Conservation (phyloP, 1,139 yeast species). For the Magnusiomyces tetraspermus region DNA sequence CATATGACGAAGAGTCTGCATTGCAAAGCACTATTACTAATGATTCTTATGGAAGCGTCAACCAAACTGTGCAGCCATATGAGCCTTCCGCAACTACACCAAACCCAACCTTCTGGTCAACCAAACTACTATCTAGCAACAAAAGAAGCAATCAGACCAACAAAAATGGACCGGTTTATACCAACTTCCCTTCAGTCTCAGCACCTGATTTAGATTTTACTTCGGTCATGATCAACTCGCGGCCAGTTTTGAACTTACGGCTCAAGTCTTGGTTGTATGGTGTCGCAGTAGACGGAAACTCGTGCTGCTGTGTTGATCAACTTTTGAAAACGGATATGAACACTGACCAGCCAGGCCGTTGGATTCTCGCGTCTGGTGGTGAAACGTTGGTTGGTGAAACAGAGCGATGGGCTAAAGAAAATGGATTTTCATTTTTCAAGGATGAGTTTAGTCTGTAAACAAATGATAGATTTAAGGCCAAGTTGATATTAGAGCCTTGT, state of each 20-base stretch:
- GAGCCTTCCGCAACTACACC: neutral
- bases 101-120: no score
- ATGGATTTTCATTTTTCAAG: conserved; percentile 76
- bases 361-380: conserved; percentile 92
- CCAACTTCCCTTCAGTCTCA: conserved; percentile 5
- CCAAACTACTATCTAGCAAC: no score
- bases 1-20: neutral
- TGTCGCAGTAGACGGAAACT: conserved; percentile 25
- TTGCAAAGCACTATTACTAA: neutral
- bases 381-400: conserved; percentile 66
- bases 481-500: no score
- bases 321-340: conserved; percentile 25
- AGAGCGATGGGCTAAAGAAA: conserved; percentile 70
- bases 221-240: conserved; percentile 26
- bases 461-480: no score
- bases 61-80: neutral
- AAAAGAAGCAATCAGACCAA: no score
- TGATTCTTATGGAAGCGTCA: neutral
- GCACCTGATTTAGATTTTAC: conserved; percentile 14
- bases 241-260: conserved; percentile 33
- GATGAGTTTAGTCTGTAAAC: conserved; percentile 68
- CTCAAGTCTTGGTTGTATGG: conserved; percentile 34
- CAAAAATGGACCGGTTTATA: no score
- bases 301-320: conserved; percentile 31
- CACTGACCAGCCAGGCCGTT: conserved; percentile 45